Conservation (phyloP, 352 stramenopile genomes). For the Thraustochytrium sp. region DNA sequence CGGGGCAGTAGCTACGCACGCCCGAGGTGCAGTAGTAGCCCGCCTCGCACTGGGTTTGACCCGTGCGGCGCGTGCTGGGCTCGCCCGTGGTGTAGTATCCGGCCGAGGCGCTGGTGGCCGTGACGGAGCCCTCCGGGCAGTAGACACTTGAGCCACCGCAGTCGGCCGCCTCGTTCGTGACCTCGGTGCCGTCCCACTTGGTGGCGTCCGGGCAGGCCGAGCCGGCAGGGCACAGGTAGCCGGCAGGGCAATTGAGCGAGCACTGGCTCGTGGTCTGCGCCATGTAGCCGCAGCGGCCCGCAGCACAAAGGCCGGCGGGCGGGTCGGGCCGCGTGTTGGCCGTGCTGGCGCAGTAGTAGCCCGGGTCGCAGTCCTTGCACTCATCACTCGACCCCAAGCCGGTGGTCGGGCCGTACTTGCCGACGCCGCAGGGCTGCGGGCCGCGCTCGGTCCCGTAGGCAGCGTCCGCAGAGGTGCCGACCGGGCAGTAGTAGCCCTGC, state of each 20-base stretch:
- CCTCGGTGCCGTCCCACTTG: neutral
- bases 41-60: slow-evolving; percentile 12
- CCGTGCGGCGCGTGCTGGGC: neutral
- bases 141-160: slow-evolving; percentile 15
- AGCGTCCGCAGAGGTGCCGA: neutral
- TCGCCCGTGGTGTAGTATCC: slow-evolving; percentile 28
- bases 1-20: neutral
- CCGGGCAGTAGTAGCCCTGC: slow-evolving; percentile 32
- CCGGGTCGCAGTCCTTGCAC: slow-evolving; percentile 22
- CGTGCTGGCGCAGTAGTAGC: neutral
- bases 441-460: neutral
- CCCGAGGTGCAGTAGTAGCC: slow-evolving; percentile 32
- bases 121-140: neutral
- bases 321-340: neutral
- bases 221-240: slow-evolving; percentile 6
- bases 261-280: neutral
- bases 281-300: slow-evolving; percentile 4
- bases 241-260: neutral
- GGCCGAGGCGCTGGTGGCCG: neutral
- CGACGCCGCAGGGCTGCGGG: neutral
- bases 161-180: neutral
- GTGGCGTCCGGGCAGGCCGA: neutral
- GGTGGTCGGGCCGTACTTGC: neutral
- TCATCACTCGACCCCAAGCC: neutral
- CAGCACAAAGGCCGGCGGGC: neutral